Base-by-base conservation (phyloP, 306 rosid species). In the Urtica urens region DNA sequence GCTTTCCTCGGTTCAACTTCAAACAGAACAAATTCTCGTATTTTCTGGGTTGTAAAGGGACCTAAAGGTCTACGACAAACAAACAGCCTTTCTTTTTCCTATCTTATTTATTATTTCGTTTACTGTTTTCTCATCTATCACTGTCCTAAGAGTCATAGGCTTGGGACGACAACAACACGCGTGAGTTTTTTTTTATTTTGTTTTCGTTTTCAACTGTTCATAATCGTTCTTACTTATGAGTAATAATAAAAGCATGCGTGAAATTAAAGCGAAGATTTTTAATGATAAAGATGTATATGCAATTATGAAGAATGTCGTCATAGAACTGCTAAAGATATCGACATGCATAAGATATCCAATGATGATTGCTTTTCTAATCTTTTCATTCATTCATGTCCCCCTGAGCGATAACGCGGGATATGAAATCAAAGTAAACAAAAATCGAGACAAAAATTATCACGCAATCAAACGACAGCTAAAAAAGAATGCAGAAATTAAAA, bases 241-340 rank as follows among this genome's bases (percentile, higher is more conserved):
- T 10, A 10, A 26, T 5, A 17, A 16, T 23, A 10, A 25, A 16
- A 62, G 55, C 46, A 62, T 29, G 69, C 60, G 64, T 56, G 51
- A 56, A 50, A 29, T 43, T 7, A 55, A 55, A 62, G 69, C 48
- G 27, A 62, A 46, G 38, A n/a, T 17, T 9, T 39, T 51, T 49
- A 21, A 39, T 21, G 41, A 35, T 51, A 48, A 55, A 60, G 27
- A 65, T 49, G 23, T 15, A n/a, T n/a, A 7, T 10, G 19, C 20
- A 49, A 57, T 29, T 34, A 56, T 49, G 34, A 45, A 31, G n/a
- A 16, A 47, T 33, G 26, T 39, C 34, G 23, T 56, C 40, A 38
- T 23, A 23, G 22, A 27, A 28, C 24, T 22, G 23, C 18, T 19
- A 14, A 28, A 43, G 29, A 49, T 20, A 21, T 35, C 15, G 16